A percentile compares a stretch with the other conserved stretches of the same genome.
These are phyloP conservation scores for Blepharisma japonicum DNA, from an alignment of 73 alveolate species.

Conservation along the genomic window DNA sequence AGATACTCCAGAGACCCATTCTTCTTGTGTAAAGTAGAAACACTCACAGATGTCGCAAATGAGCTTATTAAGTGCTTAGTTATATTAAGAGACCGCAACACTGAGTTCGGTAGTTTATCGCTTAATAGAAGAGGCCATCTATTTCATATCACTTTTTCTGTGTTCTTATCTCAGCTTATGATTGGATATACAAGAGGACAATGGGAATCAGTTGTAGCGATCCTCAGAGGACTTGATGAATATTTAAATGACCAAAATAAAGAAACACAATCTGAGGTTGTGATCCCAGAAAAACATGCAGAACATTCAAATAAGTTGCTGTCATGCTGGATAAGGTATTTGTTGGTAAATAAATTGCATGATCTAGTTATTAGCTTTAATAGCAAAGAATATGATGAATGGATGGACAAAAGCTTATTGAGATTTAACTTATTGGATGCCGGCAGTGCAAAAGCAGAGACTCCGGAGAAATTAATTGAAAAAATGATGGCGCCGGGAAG, in stretches of 20 bases:
- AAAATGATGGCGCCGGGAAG: slow-evolving; percentile 23
- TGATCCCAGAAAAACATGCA: too few relatives aligned
- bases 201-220: neutral
- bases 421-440: neutral
- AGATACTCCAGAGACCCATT: slow-evolving; percentile 18
- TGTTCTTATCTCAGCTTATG: neutral
- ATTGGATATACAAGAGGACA: neutral
- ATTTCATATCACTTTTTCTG: neutral
- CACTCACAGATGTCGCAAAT: neutral
- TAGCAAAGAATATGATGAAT: neutral
- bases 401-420: neutral
- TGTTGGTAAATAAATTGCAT: slow-evolving; percentile 6
- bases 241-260: neutral
- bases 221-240: neutral
- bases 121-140: neutral
- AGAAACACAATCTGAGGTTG: too few relatives aligned
- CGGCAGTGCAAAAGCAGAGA: neutral
- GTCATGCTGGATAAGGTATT: slow-evolving; percentile 1
- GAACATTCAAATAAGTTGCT: neutral
- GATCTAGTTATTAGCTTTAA: neutral
- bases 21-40: neutral
- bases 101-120: neutral
- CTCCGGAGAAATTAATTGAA: neutral
- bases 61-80: neutral
- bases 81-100: neutral